Evolutionary conservation across 768 basidiomycete species (phyloP), one percentile per base, ranked within the genome.

Genomic region (Podaxis sp.): DNA sequence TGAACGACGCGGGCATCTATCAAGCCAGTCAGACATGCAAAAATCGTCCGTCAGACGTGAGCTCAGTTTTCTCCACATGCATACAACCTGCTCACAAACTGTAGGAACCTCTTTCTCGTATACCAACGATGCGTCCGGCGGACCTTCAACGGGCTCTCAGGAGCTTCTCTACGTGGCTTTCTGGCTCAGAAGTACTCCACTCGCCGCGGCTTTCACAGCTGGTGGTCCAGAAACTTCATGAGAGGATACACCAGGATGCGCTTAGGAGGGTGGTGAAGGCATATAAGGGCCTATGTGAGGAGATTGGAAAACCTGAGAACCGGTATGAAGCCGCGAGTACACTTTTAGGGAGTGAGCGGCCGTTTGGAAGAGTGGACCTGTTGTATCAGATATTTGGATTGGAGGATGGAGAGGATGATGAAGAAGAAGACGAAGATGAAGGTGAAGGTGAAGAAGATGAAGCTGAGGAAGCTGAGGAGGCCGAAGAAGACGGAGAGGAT

Each of bases 141-240:
- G 77, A 84, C 11, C 80, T 98, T 44, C 82, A 88, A 54, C 67
- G 73, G 6, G 80, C 92, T 0, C 81, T 97, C 9, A 80, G 76
- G 15, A 79, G 78, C 48, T 97, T 99, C 76, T 90, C 95, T 0
- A 71, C 79, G 1, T 99, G 95, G 91, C 86, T 99, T 2, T 90
- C 93, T 4, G 28, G 85, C 1, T 80, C 87, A 28, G 92, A 93
- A 66, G 88, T 95, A 13, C 84, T 93, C 13, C 86, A 92, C 13
- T 90, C 93, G 0, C 87, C 92, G 0, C 88, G 93, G 2, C 85
- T 99, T 0, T 80, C 89, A 0, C 85, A 87, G 33, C 83, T 99
- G 12, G 82, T 86, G 0, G 82, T 88, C 0, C 87, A 90, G 33
- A 77, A 79, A 11, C 75, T 96, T 28, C 87, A 89, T 5, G 77